These are phyloP conservation scores for Cutaneotrichosporon cyanovorans DNA, from an alignment of 1,284 basidiomycete genomes.

Conservation along the genomic window DNA sequence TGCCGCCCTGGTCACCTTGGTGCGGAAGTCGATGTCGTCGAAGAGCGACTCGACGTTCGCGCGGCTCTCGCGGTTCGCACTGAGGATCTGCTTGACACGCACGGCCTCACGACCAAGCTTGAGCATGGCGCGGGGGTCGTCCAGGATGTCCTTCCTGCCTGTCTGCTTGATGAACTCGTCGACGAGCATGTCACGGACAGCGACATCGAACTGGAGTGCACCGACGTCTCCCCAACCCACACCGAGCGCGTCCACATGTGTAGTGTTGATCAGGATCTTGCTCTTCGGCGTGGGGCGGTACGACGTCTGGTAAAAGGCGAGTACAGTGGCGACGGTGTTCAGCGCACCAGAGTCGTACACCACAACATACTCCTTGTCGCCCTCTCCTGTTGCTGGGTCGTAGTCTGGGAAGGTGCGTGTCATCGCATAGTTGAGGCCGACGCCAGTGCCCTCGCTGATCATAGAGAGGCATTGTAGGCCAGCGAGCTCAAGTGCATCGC, in stretches of 20 bases:
- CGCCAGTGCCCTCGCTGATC: slow-evolving; percentile 86
- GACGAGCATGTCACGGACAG: slow-evolving; percentile 72
- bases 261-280: slow-evolving; percentile 53
- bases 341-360: slow-evolving; percentile 92
- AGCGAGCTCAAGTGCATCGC: slow-evolving; percentile 83
- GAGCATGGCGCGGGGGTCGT: slow-evolving; percentile 77
- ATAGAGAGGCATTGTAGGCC: slow-evolving; percentile 76
- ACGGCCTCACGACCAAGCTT: slow-evolving; percentile 90
- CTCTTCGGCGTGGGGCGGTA: slow-evolving; percentile 44
- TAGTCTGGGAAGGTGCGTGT: slow-evolving; percentile 66
- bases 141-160: slow-evolving; percentile 25
- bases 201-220: slow-evolving; percentile 75
- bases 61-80: slow-evolving; percentile 76
- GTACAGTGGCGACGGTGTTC: slow-evolving; percentile 76
- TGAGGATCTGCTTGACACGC: slow-evolving; percentile 84
- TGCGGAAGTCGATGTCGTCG: slow-evolving; percentile 83
- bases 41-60: slow-evolving; percentile 75
- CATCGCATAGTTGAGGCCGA: slow-evolving; percentile 95
- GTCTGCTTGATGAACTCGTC: slow-evolving; percentile 62
- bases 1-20: slow-evolving; percentile 63
- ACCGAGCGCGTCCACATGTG: slow-evolving; percentile 66
- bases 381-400: slow-evolving; percentile 30
- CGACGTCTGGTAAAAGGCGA: slow-evolving; percentile 61
- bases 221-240: slow-evolving; percentile 74
- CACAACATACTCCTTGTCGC: slow-evolving; percentile 70